Base-by-base conservation (phyloP, 495 filamentous ascomycete species). In the Talaromyces ruber region DNA sequence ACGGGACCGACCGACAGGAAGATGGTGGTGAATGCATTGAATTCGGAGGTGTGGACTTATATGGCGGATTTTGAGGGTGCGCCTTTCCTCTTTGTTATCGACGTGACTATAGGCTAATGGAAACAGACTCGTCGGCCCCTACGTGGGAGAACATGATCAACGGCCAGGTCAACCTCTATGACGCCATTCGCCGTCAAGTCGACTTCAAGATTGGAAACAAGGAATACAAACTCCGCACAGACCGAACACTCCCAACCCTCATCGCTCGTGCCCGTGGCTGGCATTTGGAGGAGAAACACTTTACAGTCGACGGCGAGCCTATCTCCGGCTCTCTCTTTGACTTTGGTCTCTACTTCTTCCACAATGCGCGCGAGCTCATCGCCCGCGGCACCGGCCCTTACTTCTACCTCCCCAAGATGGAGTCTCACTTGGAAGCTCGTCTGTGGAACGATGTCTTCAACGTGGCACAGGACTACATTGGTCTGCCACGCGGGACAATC, bases 121-220 rank as follows among this genome's bases (percentile, higher is more conserved):
- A 50, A 12, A 1, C 65, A 96, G 94, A 99, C 73, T 98, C 94
- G 4, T 96, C 84, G 73, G 94, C 95, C 25, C 94, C 94, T 30
- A 98, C 94, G 25, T 99, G 94, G 94, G 92, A 97, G 55, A 99
- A 98, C 82, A 97, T 99, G 93, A 85, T 97, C 78, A 94, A 94
- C 71, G 94, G 94, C 59, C 94, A 99, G 80, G 87, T 97, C 59
- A 99, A 99, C 80, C 82, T 99, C 62, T 97, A 98, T 79, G 94
- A 99, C 69, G 95, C 95, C 60, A 90, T 97, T 68, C 92, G 94
- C 63, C 86, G 86, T 61, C 90, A 97, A 76, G 85, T 98, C 66
- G 94, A 99, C 80, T 98, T 98, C 83, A 95, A 95, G 80, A 88
- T 90, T 67, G 92, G 92, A 58, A 81, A 84, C 65, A 99, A 98